Evolutionary conservation across 495 filamentous ascomycete species (phyloP), one percentile per base, ranked within the genome.

Genomic region (Schizothecium vesticola): DNA sequence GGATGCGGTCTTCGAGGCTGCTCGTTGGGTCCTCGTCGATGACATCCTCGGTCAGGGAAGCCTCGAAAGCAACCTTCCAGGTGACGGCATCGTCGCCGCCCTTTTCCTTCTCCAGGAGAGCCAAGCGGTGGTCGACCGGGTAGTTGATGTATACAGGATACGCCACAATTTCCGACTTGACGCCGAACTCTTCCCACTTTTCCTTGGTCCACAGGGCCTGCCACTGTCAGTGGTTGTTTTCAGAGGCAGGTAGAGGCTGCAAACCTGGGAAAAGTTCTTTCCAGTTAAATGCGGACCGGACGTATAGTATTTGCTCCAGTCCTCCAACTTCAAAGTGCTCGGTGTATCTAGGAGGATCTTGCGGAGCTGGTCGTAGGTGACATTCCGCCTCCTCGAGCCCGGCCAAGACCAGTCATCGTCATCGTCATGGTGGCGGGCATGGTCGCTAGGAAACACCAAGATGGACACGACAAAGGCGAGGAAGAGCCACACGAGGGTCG

Each of bases 81-180:
- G 69, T 66, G 64, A 56, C 70, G 59, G 61, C 61, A 19, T 68
- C 70, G 31, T 72, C 75, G 19, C 72, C 71, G 70, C 71, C 55
- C 61, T 86, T 86, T 74, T 92, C 84, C 69, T 86, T 87, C 76
- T 93, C 85, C 56, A 96, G 78, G 56, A 98, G 78, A 29, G 91
- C 91, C 67, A 98, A 78, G 3, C 92, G 84, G 71, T 96, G 92
- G 56, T 88, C 89, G 19, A 88, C 70, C 3, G 95, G 95, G 73
- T 96, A 97, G 75, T 98, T 98, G 69, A 97, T 78, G 71, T 97
- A 97, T 43, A 91, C 86, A 72, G 97, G 93, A 74, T 99, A 98
- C 21, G 89, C 78, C 23, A 89, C 88, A 71, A 99, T 89, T 5
- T 81, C 83, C 22, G 87, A 86, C 69, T 86, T 78, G 64, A 99